These are phyloP conservation scores for Plasmopara muralis DNA, from an alignment of 352 stramenopile genomes.

Conservation along the genomic window DNA sequence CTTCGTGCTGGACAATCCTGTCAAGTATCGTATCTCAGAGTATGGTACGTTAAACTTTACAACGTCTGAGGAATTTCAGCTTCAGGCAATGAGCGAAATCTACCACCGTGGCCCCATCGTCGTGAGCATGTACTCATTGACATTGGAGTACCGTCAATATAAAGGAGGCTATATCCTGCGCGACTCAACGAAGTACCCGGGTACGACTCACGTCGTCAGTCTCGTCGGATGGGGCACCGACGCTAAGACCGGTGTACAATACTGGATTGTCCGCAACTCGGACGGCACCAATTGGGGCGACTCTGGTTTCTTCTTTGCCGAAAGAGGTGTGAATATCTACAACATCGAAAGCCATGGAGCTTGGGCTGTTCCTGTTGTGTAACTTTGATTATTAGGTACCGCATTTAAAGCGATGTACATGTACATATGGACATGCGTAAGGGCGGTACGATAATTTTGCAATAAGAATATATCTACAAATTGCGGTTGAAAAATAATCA, in stretches of 20 bases:
- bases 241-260: slow-evolving; percentile 77
- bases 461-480: too few relatives aligned
- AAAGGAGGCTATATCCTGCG: slow-evolving; percentile 87
- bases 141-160: slow-evolving; percentile 79
- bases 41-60: too few relatives aligned
- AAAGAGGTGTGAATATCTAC: slow-evolving; percentile 71
- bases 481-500: too few relatives aligned
- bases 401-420: too few relatives aligned
- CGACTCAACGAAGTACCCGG: slow-evolving; percentile 48
- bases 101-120: slow-evolving; percentile 93
- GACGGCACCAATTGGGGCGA: slow-evolving; percentile 77
- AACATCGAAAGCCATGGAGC: slow-evolving; percentile 68
- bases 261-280: slow-evolving; percentile 96
- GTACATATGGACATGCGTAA: too few relatives aligned
- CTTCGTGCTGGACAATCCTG: neutral
- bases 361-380: slow-evolving; percentile 63
- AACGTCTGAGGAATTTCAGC: too few relatives aligned
- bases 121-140: slow-evolving; percentile 86
- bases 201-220: too few relatives aligned
- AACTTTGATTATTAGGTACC: neutral
- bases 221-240: too few relatives aligned
- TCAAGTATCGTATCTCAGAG: too few relatives aligned
- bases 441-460: too few relatives aligned
- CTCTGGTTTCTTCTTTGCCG: slow-evolving; percentile 60
- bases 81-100: slow-evolving; percentile 34